Evolutionary conservation across 2,329 filamentous ascomycete genomes (phyloP), one percentile per base, ranked within the genome.

Genomic region (Exophiala lecanii-corni): DNA sequence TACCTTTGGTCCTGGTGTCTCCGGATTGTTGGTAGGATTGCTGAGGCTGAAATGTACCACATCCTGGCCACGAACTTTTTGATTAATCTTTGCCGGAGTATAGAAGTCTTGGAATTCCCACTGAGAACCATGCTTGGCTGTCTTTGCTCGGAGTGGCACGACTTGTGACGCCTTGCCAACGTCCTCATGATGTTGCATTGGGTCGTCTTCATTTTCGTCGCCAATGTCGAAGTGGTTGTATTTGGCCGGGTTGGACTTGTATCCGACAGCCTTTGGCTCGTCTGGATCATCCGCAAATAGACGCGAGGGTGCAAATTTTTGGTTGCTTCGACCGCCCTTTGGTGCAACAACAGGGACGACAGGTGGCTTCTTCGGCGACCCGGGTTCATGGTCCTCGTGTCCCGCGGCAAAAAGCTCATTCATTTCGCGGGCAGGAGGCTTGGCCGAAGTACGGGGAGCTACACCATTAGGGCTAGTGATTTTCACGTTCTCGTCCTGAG

Each of bases 41-140:
- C 82, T 84, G 79, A 86, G 94, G 47, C 73, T 76, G 61, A 82
- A 81, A 62, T 92, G 84, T 42, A 86, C 83, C 47, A 82, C 75
- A 49, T 92, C 81, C 59, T 88, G 79, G 28, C 75, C 70, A 47
- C 81, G 76, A 40, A 76, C 62, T 63, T 83, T 85, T 34, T 73
- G 68, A 3, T 76, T 73, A 36, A 78, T 71, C 72, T 94, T 95
- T 53, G 83, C 76, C 0, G 91, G 91, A 0, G 89, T 95, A 12
- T 72, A 70, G 57, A 94, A 94, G 66, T 95, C 89, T 49, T 87
- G 79, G 64, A 97, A 97, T 36, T 81, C 80, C 89, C 91, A 96
- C 50, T 86, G 82, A 51, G 81, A 81, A 46, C 74, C 70, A 60
- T 87, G 82, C 13, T 51, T 51, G 31, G 41, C 42, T 15, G 46